Evolutionary conservation across 23 red algal species (phyloP), one percentile per base, ranked within the genome.

Genomic region (Agarophyton chilense): DNA sequence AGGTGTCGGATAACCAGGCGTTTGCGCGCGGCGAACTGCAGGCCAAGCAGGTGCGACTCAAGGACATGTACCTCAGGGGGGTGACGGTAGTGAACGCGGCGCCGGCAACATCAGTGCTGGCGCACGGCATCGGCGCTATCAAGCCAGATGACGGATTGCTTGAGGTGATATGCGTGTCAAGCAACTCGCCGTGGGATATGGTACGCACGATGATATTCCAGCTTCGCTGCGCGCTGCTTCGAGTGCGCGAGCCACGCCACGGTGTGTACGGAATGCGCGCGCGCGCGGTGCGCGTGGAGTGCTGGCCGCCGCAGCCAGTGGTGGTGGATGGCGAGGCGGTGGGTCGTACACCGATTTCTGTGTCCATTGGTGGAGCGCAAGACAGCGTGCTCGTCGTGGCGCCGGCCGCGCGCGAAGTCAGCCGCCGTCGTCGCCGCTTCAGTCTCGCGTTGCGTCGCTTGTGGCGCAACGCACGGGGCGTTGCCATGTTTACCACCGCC

Each of bases 41-140:
- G 40, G 57, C 60, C 45, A 49, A 93, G 28, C 58, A 49, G 47
- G 40, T 88, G 71, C 34, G 24, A 18, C 61, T 89, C 32, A 29
- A 53, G 51, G 62, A 34, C 19, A 18, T 81, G 61, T n/a, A 38
- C 24, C 60, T 89, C 42, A 74, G 43, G 52, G 92, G 82, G 13
- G 71, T 89, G 21, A 94, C 92, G 11, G 65, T 94, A 3, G 75
- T 83, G 19, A 94, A 94, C 67, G 74, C 77, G 2, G 92, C 92
- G 36, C 92, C 83, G 25, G 43, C 83, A 0, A 83, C 92, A 4
- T 71, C 68, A 19, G 92, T 89, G 24, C 44, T 94, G 45, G 82
- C 92, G 33, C 83, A 87, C 12, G 92, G 92, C 43, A 44, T 94
- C 13, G 92, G 92, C 46, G 16, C 50, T 9, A 50, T 89, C 16